phyloP scores from a whole-genome alignment of 805 yeast species.

The Kodamaea kakaduensis region DNA sequence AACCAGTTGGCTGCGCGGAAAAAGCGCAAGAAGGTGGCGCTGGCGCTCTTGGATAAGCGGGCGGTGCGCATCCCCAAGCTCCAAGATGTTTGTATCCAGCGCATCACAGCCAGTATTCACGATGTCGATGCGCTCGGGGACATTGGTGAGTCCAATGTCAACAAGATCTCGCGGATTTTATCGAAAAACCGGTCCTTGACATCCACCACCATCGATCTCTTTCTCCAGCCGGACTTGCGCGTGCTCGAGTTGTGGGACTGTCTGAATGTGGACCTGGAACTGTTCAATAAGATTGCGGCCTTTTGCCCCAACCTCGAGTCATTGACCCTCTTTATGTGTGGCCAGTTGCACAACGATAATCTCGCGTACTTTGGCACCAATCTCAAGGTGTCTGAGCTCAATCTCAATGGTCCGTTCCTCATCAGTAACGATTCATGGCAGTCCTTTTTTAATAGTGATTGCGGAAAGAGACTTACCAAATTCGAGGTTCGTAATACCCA shows the following conservation, averaged over 20 bases:
- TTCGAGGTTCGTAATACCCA: constrained; percentile 80
- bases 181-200: constrained; percentile 79
- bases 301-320: constrained; percentile 69
- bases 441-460: constrained; percentile 54
- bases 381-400: constrained; percentile 45
- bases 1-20: constrained; percentile 65
- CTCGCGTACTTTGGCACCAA: constrained; percentile 59
- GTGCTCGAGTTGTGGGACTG: constrained; percentile 87
- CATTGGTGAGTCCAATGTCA: constrained; percentile 69
- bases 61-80: constrained; percentile 62
- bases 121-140: constrained; percentile 84
- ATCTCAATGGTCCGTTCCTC: constrained; percentile 88
- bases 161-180: constrained; percentile 69
- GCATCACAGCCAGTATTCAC: constrained; percentile 62
- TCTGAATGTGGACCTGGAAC: constrained; percentile 64
- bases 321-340: constrained; percentile 84
- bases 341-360: constrained; percentile 78
- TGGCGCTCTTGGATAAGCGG: constrained; percentile 72
- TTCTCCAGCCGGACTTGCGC: constrained; percentile 57
- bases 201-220: constrained; percentile 67
- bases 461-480: constrained; percentile 48
- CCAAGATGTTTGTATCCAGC: constrained; percentile 76
- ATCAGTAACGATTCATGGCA: constrained; percentile 77
- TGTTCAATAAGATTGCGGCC: constrained; percentile 67
- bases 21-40: constrained; percentile 74